Evolutionary conservation across 2,329 filamentous ascomycete species (phyloP), one percentile per base, ranked within the genome.

Genomic region (Aspergillus carbonarius): DNA sequence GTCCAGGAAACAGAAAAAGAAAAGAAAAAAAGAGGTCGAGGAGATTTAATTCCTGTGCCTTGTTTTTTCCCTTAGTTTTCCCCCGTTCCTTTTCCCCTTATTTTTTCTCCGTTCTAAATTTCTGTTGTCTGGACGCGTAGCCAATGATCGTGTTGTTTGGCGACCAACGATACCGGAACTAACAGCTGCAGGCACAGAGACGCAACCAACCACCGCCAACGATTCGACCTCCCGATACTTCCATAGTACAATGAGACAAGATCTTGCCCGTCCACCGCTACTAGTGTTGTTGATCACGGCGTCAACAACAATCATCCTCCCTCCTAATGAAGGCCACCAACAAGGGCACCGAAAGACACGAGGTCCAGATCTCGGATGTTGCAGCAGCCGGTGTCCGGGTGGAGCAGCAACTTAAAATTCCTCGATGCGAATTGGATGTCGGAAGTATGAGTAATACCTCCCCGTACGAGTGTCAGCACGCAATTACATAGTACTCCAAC

Each of bases 331-430:
- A 23, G 23, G 6, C n/a, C 15, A 51, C 23, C n/a, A 20, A 20
- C 39, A 23, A 27, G 40, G 18, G 25, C 25, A 34, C 49, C 30
- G 15, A 20, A 25, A 42, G 51, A 60, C 55, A 58, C 54, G 58
- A 59, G 54, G 58, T 32, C 58, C 55, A 62, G 63, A 63, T 63
- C 59, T 60, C 62, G 62, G 62, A 63, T 63, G 59, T 46, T 64
- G 57, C 55, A 48, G 59, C 47, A 53, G 60, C 63, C 60, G 63
- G 53, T 37, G 51, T 54, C 63, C 63, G 63, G 51, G 62, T 64
- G 60, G 60, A 60, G 55, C 49, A 46, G 32, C 18, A 57, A 57
- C 55, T 52, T 57, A 57, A 57, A 49, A 32, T 46, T 52, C 48
- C 23, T 57, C 39, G 48, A 51, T 51, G 34, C 12, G 25, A 34